Conservation (phyloP, 140 eudicot species). For the Anethum foeniculum region DNA sequence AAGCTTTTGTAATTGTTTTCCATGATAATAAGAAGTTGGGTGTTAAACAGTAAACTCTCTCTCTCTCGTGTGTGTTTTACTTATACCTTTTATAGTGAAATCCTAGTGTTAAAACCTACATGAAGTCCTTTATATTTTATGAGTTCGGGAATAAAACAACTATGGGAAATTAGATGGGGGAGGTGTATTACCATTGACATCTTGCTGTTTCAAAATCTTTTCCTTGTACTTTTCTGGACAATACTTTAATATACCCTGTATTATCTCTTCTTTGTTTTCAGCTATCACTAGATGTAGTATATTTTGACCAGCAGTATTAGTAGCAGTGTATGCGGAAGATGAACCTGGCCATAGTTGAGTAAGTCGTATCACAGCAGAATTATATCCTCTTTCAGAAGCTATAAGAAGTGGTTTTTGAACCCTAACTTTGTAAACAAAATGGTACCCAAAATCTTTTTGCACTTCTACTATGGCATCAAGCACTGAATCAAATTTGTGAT, state of each 20-base stretch:
- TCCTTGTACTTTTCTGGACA: background rate
- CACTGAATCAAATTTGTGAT: background rate
- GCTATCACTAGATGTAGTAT: background rate
- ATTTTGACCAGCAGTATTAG: background rate
- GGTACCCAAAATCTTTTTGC: background rate
- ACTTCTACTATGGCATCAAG: background rate
- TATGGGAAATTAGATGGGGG: background rate
- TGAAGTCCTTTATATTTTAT: background rate
- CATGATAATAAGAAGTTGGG: too few relatives aligned
- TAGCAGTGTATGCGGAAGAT: background rate
- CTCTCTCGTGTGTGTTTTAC: too few relatives aligned
- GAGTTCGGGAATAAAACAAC: background rate
- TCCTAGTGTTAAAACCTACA: too few relatives aligned
- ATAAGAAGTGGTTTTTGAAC: background rate
- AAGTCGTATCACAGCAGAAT: background rate
- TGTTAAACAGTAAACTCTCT: too few relatives aligned
- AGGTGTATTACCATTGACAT: background rate
- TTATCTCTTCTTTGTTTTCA: background rate
- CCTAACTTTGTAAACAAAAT: background rate
- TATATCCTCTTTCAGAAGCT: background rate
- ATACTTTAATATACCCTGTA: background rate
- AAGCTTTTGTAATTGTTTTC: too few relatives aligned
- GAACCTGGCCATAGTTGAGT: background rate
- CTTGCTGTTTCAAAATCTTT: background rate
- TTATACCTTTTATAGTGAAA: too few relatives aligned